Conservation (phyloP, 768 basidiomycete species). For the Lactifluus hygrophoroides region DNA sequence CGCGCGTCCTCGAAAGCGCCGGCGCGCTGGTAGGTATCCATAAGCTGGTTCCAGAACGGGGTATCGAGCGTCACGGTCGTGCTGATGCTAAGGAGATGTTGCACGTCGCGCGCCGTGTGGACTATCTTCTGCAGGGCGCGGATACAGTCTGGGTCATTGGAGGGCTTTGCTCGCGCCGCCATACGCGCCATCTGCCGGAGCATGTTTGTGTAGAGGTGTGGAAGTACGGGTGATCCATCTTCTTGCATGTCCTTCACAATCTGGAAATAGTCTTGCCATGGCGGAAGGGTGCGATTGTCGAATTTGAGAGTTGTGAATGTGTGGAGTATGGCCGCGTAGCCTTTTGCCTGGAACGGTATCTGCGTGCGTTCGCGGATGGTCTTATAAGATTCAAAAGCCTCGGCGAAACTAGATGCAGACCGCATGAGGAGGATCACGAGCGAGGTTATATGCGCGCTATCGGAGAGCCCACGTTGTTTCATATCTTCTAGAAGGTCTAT, state of each 20-base stretch:
- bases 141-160: slow-evolving; percentile 18
- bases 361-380: slow-evolving; percentile 27
- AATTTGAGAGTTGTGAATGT: slow-evolving; percentile 55
- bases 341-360: slow-evolving; percentile 42
- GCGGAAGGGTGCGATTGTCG: slow-evolving; percentile 26
- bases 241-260: slow-evolving; percentile 76
- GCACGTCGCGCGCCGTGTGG: slow-evolving; percentile 50
- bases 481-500: slow-evolving; percentile 58
- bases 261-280: slow-evolving; percentile 51
- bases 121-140: slow-evolving; percentile 32
- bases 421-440: slow-evolving; percentile 63
- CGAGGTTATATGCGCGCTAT: slow-evolving; percentile 39
- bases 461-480: slow-evolving; percentile 40
- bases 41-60: slow-evolving; percentile 58
- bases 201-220: slow-evolving; percentile 59
- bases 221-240: slow-evolving; percentile 48
- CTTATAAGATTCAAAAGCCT: slow-evolving; percentile 58
- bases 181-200: slow-evolving; percentile 45
- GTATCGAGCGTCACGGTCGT: slow-evolving; percentile 62
- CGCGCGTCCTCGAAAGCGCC: slow-evolving; percentile 63
- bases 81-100: slow-evolving; percentile 73
- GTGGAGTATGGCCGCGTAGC: slow-evolving; percentile 55
- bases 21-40: slow-evolving; percentile 82
- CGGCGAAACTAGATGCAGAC: slow-evolving; percentile 40
- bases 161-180: slow-evolving; percentile 25